Evolutionary conservation across 2,329 filamentous ascomycete genomes (phyloP).

Genomic region (Periconia digitata): DNA sequence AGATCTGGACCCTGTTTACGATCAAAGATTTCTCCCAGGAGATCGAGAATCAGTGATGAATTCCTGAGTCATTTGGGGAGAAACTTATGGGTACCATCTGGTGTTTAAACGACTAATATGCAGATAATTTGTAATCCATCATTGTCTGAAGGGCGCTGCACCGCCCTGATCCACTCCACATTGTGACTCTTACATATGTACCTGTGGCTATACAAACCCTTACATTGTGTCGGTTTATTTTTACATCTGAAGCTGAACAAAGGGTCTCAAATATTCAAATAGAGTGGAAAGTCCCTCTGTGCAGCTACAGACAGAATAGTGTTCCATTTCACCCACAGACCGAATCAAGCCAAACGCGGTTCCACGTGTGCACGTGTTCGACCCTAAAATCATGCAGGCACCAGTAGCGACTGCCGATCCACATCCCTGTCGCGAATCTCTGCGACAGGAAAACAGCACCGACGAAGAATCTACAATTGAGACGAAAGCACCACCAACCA

Average conservation of each 20-base stretch:
- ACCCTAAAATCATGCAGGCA: conserved; percentile 2
- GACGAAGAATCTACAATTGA: not conserved
- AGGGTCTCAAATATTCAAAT: too few relatives aligned
- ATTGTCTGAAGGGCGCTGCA: conserved; percentile 21
- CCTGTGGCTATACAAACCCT: conserved; percentile 34
- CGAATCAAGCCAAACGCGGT: conserved; percentile 33
- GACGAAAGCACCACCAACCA: conserved; percentile 5
- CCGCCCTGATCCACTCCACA: conserved; percentile 36
- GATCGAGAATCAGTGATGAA: too few relatives aligned
- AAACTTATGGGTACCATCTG: too few relatives aligned
- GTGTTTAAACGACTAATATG: not conserved
- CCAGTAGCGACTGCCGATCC: conserved; percentile 9
- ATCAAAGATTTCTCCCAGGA: too few relatives aligned
- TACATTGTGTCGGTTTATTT: too few relatives aligned
- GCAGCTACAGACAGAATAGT: too few relatives aligned
- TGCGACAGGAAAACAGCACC: not conserved
- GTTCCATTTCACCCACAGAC: too few relatives aligned
- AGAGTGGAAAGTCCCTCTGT: too few relatives aligned
- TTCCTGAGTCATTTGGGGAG: too few relatives aligned
- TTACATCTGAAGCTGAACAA: too few relatives aligned
- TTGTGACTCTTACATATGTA: conserved; percentile 42
- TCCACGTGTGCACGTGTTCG: conserved; percentile 40
- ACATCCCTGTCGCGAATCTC: conserved; percentile 22
- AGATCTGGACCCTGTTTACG: not conserved
- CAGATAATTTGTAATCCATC: not conserved